A percentile compares a stretch with the other conserved stretches of the same genome.
These are phyloP conservation scores for Tetradesmus lagerheimii DNA, from an alignment of 139 green algal genomes.

Conservation along the genomic window DNA sequence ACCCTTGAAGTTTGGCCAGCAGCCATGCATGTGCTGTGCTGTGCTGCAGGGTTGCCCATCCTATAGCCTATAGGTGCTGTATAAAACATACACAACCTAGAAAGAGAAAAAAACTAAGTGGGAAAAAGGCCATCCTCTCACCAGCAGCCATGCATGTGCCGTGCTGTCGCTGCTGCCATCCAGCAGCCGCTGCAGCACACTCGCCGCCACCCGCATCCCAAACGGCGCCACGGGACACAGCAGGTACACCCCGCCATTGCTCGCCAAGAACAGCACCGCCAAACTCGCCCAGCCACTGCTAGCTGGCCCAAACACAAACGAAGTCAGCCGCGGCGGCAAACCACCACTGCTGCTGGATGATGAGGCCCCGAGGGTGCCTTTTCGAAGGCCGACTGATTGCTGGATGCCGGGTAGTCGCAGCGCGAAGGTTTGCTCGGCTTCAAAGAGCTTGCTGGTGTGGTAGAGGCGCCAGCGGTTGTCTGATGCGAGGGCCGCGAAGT, in stretches of 20 bases:
- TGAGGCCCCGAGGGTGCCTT: background rate
- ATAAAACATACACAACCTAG: too few species aligned
- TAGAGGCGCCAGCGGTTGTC: conserved; percentile 51
- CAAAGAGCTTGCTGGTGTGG: background rate
- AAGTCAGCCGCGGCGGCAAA: background rate
- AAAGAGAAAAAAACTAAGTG: too few species aligned
- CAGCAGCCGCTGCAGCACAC: conserved; percentile 33
- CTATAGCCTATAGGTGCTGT: too few species aligned
- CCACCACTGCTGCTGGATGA: conserved; percentile 2
- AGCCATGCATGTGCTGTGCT: background rate
- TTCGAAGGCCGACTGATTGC: background rate
- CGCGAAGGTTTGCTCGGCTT: conserved; percentile 47
- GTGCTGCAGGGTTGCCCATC: too few species aligned
- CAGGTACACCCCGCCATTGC: conserved; percentile 38
- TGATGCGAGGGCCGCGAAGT: conserved; percentile 44
- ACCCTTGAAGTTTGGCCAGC: too few species aligned
- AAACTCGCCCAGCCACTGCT: conserved; percentile 29
- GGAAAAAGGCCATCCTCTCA: too few species aligned
- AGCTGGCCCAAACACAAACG: conserved; percentile 36
- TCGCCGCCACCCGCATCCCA: conserved; percentile 22
- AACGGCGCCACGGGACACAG: conserved; percentile 53
- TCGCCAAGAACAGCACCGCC: conserved; percentile 40
- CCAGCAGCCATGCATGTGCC: conserved; percentile 39
- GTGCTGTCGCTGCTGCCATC: conserved; percentile 5
- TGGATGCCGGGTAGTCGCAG: conserved; percentile 8